These are phyloP conservation scores for Eucalyptus erythrocorys DNA, from an alignment of 345 rosid genomes.

Conservation along the genomic window DNA sequence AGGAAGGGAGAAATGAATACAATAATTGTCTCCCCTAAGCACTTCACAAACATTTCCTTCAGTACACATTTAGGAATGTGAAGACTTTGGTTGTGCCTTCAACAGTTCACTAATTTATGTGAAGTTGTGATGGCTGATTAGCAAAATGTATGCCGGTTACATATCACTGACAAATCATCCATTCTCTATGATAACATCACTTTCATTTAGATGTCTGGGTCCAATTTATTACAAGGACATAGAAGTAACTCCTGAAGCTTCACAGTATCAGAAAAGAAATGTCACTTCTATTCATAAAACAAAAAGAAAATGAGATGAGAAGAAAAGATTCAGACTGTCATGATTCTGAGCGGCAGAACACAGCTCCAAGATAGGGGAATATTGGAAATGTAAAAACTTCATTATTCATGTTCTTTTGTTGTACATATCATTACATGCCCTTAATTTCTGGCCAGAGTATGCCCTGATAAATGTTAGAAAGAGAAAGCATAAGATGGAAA, in stretches of 20 bases:
- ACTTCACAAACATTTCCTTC: not conserved
- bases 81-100: not conserved
- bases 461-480: not conserved
- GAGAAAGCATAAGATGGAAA: not conserved
- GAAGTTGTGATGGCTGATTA: not conserved
- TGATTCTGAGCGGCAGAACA: not conserved
- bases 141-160: not conserved
- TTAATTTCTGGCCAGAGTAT: not conserved
- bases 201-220: not conserved
- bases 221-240: not conserved
- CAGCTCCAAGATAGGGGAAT: not conserved
- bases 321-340: not conserved
- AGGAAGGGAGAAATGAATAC: not conserved
- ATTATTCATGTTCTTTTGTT: not conserved
- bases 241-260: not conserved
- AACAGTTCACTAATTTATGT: not conserved
- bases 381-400: not conserved
- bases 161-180: not conserved
- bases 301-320: not conserved
- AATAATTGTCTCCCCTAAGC: not conserved
- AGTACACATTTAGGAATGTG: not conserved
- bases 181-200: not conserved
- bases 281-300: not conserved
- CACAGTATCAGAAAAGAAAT: not conserved
- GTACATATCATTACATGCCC: not conserved